Evolutionary conservation across 2,329 filamentous ascomycete species (phyloP).

Genomic region (Ophiocordyceps camponoti-leonardi): DNA sequence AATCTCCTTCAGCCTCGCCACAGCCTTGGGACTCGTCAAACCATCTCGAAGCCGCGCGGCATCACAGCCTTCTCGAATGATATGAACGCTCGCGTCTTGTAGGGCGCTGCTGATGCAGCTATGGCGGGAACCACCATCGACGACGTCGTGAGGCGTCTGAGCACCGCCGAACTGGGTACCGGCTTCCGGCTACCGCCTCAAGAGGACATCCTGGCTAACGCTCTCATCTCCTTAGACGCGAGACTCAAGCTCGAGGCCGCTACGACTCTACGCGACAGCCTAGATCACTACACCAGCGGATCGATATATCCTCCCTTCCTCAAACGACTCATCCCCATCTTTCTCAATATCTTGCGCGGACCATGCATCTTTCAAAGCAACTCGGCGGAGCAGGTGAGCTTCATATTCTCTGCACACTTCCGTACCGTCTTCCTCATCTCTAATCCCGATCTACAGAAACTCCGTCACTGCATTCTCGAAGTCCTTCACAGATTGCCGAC

Average conservation of each 20-base stretch:
- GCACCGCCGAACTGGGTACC: conserved; percentile 36
- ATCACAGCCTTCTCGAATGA: conserved; percentile 15
- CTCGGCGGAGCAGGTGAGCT: conserved; percentile 66
- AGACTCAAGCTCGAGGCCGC: conserved; percentile 71
- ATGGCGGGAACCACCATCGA: conserved; percentile 47
- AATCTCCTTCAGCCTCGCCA: conserved; percentile 3
- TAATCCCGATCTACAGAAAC: conserved; percentile 42
- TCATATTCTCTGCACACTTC: background rate
- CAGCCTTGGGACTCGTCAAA: conserved; percentile 7
- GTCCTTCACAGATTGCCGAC: conserved; percentile 76
- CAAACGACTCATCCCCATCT: conserved; percentile 74
- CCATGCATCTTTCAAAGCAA: conserved; percentile 83
- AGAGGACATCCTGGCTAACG: background rate
- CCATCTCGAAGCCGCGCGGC: conserved; percentile 5
- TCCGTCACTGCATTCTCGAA: conserved; percentile 86
- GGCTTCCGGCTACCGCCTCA: background rate
- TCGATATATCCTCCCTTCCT: conserved; percentile 67
- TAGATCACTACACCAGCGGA: conserved; percentile 73
- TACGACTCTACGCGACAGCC: conserved; percentile 72
- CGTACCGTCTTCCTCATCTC: background rate
- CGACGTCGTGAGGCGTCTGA: conserved; percentile 44
- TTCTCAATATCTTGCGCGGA: conserved; percentile 69
- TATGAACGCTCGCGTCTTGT: conserved; percentile 14
- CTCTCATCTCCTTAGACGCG: conserved; percentile 40
- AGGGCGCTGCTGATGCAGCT: conserved; percentile 28